Evolutionary conservation across 2,329 filamentous ascomycete species (phyloP).

Genomic region (Arthroderma uncinatum): DNA sequence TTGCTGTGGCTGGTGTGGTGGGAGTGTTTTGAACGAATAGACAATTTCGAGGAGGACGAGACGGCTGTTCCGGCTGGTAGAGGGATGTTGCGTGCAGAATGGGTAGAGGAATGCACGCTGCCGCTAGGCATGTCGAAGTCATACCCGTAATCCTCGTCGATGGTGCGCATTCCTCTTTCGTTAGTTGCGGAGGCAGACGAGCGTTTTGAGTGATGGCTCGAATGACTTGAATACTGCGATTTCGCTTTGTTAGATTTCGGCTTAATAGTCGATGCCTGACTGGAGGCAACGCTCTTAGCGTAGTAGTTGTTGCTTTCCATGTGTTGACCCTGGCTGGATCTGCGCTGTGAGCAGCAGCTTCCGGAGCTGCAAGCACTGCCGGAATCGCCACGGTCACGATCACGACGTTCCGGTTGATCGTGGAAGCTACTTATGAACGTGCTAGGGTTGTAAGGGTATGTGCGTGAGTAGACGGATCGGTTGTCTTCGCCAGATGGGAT

Average conservation of each 20-base stretch:
- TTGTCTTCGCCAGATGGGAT: slow-evolving; percentile 19
- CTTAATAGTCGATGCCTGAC: slow-evolving; percentile 12
- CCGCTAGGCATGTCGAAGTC: background rate
- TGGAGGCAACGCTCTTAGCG: slow-evolving; percentile 17
- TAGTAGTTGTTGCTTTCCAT: slow-evolving; percentile 14
- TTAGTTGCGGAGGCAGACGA: background rate
- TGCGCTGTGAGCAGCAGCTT: slow-evolving; percentile 19
- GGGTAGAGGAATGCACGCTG: slow-evolving; percentile 19
- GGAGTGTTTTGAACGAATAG: slow-evolving; percentile 14
- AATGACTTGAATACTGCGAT: slow-evolving; percentile 2
- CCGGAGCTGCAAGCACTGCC: slow-evolving; percentile 21
- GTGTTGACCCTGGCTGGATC: slow-evolving; percentile 16
- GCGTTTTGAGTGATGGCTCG: background rate
- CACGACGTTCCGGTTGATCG: slow-evolving; percentile 19
- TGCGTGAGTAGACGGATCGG: slow-evolving; percentile 1
- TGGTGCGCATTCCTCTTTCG: background rate
- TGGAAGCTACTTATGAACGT: slow-evolving; percentile 35
- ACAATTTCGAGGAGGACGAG: slow-evolving; percentile 15
- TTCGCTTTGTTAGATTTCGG: background rate
- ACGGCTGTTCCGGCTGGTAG: slow-evolving; percentile 26
- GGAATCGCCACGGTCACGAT: slow-evolving; percentile 17
- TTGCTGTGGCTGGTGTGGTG: slow-evolving; percentile 13
- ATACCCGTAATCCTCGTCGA: background rate
- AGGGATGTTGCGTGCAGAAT: slow-evolving; percentile 28
- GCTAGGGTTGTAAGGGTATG: slow-evolving; percentile 25